phyloP scores from a whole-genome alignment of 768 basidiomycete genomes.

The Suillus bovinus region DNA sequence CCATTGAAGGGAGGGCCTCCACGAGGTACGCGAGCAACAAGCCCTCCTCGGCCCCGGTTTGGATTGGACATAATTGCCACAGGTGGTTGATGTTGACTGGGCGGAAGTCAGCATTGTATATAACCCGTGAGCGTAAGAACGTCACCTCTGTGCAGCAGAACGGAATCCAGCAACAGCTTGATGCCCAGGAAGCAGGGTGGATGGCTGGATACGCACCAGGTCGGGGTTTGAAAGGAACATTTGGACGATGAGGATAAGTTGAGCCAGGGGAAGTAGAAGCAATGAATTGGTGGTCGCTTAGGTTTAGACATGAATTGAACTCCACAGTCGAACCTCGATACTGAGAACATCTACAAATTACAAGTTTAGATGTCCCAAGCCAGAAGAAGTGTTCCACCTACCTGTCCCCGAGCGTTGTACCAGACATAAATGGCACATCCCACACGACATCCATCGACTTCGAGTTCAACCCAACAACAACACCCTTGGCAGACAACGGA shows the following conservation, averaged over 20 bases:
- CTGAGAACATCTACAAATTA: constrained; percentile 68
- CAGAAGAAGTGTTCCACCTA: constrained; percentile 28
- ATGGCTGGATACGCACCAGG: constrained; percentile 66
- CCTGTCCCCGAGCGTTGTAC: constrained; percentile 83
- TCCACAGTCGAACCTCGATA: constrained; percentile 91
- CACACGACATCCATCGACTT: constrained; percentile 94
- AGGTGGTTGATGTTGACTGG: constrained; percentile 29
- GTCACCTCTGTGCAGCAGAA: constrained; percentile 45
- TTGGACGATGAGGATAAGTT: constrained; percentile 48
- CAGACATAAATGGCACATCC: constrained; percentile 96
- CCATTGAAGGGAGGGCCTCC: constrained; percentile 9
- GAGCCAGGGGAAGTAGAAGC: constrained; percentile 66
- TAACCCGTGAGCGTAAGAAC: constrained; percentile 4
- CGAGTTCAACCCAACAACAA: constrained; percentile 85
- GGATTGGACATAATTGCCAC: constrained; percentile 82
- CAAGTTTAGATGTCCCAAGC: background rate
- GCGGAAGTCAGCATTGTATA: constrained; percentile 1
- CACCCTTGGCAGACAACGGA: constrained; percentile 88
- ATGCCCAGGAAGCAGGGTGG: constrained; percentile 55
- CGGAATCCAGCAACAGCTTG: constrained; percentile 63
- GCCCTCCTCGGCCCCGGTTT: constrained; percentile 43
- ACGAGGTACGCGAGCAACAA: constrained; percentile 14
- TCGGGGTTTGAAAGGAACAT: constrained; percentile 62
- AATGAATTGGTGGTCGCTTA: constrained; percentile 84
- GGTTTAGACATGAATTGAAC: constrained; percentile 86